These are phyloP conservation scores for Grigorovia humatica DNA, from an alignment of 805 yeast genomes.

Conservation along the genomic window DNA sequence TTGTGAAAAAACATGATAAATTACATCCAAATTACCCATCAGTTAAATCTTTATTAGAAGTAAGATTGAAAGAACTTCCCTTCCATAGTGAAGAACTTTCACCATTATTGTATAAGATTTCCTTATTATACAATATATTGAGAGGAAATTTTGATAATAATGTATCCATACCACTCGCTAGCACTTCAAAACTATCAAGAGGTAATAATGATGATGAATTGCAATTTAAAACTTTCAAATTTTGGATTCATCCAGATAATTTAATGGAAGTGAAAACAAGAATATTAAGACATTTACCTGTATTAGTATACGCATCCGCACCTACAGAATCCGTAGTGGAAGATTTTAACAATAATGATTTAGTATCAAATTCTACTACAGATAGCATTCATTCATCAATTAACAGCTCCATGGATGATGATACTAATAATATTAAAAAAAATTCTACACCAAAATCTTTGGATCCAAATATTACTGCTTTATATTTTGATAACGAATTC, in stretches of 20 bases:
- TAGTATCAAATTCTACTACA: conserved; percentile 31
- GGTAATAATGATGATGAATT: conserved; percentile 24
- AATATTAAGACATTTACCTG: conserved; percentile 86
- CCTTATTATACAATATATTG: conserved; percentile 69
- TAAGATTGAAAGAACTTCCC: conserved; percentile 77
- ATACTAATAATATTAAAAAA: conserved; percentile 27
- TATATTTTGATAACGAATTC: conserved; percentile 76
- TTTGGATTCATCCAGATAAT: conserved; percentile 96
- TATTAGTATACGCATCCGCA: conserved; percentile 54
- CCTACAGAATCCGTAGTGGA: conserved; percentile 26
- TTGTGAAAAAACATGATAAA: conserved; percentile 93
- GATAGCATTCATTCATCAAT: conserved; percentile 19
- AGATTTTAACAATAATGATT: conserved; percentile 16
- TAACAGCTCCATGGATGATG: not conserved
- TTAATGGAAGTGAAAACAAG: conserved; percentile 96
- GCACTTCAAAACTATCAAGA: conserved; percentile 29
- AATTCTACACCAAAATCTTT: conserved; percentile 28
- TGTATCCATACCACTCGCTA: conserved; percentile 29
- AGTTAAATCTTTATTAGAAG: conserved; percentile 83
- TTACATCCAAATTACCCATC: conserved; percentile 70
- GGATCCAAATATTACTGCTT: conserved; percentile 77
- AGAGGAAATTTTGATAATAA: conserved; percentile 44
- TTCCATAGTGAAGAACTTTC: conserved; percentile 92
- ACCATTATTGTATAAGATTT: conserved; percentile 75
- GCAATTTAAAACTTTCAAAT: conserved; percentile 59